Conservation (phyloP, 2,329 filamentous ascomycete species). For the Aspergillus tanneri region DNA sequence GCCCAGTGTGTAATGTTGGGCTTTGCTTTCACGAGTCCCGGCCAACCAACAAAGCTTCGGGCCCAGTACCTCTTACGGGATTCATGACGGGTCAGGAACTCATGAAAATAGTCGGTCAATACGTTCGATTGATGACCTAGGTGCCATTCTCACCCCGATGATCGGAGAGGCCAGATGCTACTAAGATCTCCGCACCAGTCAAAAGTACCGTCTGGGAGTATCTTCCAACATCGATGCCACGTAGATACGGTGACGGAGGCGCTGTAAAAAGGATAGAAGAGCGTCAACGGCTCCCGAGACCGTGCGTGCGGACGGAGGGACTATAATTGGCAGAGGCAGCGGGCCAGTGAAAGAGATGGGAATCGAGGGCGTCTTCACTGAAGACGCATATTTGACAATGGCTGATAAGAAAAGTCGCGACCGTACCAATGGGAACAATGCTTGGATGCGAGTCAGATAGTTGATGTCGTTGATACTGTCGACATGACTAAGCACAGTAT, state of each 20-base stretch:
- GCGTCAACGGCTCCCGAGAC: constrained; percentile 72
- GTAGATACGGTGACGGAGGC: constrained; percentile 53
- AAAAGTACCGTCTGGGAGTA: constrained; percentile 63
- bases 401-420: not conserved
- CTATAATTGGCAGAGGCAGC: constrained; percentile 70
- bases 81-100: constrained; percentile 80
- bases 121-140: constrained; percentile 86
- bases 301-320: constrained; percentile 70
- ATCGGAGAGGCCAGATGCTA: constrained; percentile 88
- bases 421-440: not conserved
- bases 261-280: constrained; percentile 68
- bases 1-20: constrained; percentile 81
- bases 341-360: constrained; percentile 89
- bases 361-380: constrained; percentile 71
- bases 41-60: constrained; percentile 89
- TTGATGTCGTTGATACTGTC: not conserved
- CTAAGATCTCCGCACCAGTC: constrained; percentile 87
- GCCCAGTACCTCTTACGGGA: constrained; percentile 94
- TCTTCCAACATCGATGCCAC: constrained; percentile 42
- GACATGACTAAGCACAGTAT: not conserved
- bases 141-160: constrained; percentile 89
- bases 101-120: constrained; percentile 87
- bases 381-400: constrained; percentile 33
- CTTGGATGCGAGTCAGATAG: not conserved
- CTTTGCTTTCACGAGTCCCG: constrained; percentile 70